phyloP scores from a whole-genome alignment of 345 rosid species.

The Eucalyptus shirleyi region DNA sequence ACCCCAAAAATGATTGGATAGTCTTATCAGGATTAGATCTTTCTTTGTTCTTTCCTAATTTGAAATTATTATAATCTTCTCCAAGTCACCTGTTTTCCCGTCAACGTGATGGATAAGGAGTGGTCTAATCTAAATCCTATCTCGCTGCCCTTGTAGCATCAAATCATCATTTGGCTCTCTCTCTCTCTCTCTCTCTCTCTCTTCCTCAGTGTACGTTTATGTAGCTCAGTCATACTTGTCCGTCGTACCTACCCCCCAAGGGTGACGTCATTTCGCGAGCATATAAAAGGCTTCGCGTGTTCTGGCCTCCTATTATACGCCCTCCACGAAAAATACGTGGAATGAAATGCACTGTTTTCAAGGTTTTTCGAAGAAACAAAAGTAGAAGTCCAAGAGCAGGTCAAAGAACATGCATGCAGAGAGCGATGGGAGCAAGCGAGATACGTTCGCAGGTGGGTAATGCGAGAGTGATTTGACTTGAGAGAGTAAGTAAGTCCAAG shows the following conservation, averaged over 20 bases:
- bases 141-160: background rate
- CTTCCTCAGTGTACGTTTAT: background rate
- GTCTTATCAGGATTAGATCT: background rate
- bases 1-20: background rate
- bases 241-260: background rate
- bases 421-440: background rate
- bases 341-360: background rate
- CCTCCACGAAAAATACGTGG: background rate
- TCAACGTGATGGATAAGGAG: background rate
- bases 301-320: background rate
- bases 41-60: background rate
- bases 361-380: background rate
- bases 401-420: background rate
- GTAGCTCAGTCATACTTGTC: background rate
- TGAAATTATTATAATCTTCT: background rate
- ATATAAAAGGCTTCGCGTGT: background rate
- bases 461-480: background rate
- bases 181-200: background rate
- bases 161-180: background rate
- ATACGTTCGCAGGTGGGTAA: background rate
- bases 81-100: background rate
- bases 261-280: background rate
- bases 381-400: background rate
- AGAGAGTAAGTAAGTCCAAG: background rate
- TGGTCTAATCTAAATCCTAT: background rate